Base-by-base conservation (phyloP, 2,329 filamentous ascomycete species). In the Keithomyces neogunnii region DNA sequence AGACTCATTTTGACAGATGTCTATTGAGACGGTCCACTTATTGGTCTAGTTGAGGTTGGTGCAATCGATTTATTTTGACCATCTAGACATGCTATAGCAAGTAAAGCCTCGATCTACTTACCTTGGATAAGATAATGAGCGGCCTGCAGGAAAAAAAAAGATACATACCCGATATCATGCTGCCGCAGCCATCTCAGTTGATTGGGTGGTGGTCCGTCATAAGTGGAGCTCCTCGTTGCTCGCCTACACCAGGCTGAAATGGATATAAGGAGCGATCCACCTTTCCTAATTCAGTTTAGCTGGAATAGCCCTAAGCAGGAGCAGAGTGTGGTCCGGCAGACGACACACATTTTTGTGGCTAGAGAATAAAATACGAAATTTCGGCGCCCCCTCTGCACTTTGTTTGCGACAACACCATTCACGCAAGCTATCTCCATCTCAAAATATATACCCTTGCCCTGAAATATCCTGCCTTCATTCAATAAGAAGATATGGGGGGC, bases 401-500 rank as follows among this genome's bases (percentile, higher is more conserved):
- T 5, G 30, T 29, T 11, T n/a, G 32, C 31, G 28, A 11, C 31
- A 42, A 48, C 46, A 32, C 42, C 31, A 30, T 26, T 19, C 33
- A 29, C 39, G 45, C 45, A 42, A 53, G 50, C 43, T 55, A 39
- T 56, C 53, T 60, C 57, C 56, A 59, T 53, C 53, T 59, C 53
- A 56, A 59, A 59, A 45, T n/a, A 52, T 45, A 47, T 50, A 56
- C 49, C 51, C 70, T 77, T 79, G 84, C 86, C 90, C 91, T 96
- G 91, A 96, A 96, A 96, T 74, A 95, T 88, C 90, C 90, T 95
- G 83, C 87, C 89, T 93, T 93, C 89, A 89, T 61, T 19, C 62
- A 62, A 80, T 77, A 95, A 95, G 89, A 89, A 95, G 88, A 89
- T 82, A 96, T 96, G 91, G 91, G 90, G 90, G 91, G 89, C 90